Percentiles rank a stretch among this genome's conserved stretches.
Conservation (phyloP, 2,329 filamentous ascomycete genomes). For the Didymella segeticola region DNA sequence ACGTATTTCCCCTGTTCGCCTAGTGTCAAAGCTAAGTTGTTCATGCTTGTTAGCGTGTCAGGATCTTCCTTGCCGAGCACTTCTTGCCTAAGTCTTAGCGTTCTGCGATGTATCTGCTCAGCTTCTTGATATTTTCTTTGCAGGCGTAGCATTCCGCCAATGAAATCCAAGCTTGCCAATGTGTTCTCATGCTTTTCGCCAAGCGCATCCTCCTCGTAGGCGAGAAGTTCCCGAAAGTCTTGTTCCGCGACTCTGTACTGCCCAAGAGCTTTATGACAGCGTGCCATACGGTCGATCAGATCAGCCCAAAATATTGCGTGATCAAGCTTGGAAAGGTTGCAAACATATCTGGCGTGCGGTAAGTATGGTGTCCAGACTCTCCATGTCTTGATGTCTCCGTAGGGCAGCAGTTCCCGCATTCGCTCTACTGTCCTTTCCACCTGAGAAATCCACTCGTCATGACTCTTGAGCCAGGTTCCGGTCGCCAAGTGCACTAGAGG, state of each 20-base stretch:
- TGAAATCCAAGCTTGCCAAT: neutral
- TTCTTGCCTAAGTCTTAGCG: neutral
- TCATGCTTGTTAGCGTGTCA: neutral
- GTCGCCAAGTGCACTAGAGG: neutral
- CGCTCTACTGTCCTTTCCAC: neutral
- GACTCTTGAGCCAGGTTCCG: neutral
- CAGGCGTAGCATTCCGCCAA: neutral
- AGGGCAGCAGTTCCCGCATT: neutral
- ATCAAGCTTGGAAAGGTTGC: neutral
- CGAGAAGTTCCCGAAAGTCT: neutral
- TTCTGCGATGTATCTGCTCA: neutral
- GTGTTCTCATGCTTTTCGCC: neutral
- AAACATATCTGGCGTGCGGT: neutral
- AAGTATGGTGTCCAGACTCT: neutral
- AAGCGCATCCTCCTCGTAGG: neutral
- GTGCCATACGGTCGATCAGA: neutral
- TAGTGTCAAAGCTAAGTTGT: neutral
- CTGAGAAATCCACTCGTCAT: neutral
- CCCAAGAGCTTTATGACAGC: neutral
- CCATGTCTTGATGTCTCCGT: neutral
- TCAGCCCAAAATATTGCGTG: neutral
- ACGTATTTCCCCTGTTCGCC: neutral
- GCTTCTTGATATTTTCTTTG: neutral
- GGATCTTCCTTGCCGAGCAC: neutral
- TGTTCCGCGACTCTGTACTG: neutral